A percentile compares a stretch with the other conserved stretches of the same genome.
phyloP scores from a whole-genome alignment of 192 early-diverging fungal genomes.

The Entophlyctis helioformis region DNA sequence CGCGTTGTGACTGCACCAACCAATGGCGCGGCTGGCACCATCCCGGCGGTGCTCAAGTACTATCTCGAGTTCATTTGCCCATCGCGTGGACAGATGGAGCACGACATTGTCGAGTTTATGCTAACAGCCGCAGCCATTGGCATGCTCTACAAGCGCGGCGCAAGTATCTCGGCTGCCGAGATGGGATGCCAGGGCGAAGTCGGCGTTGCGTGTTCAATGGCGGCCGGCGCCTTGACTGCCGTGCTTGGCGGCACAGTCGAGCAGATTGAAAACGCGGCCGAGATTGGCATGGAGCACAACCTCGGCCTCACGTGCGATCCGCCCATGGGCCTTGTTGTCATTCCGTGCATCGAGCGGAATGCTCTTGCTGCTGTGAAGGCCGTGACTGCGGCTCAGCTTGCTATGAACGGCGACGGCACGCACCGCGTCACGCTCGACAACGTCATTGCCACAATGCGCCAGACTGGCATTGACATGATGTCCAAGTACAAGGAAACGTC shows the following conservation, averaged over 20 bases:
- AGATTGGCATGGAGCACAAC: slow-evolving; percentile 81
- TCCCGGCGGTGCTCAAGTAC: slow-evolving; percentile 90
- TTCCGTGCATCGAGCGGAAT: slow-evolving; percentile 95
- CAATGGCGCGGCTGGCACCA: slow-evolving; percentile 89
- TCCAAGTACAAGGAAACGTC: slow-evolving; percentile 96
- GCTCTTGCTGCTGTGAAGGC: slow-evolving; percentile 92
- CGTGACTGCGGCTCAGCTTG: slow-evolving; percentile 88
- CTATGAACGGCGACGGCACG: slow-evolving; percentile 83
- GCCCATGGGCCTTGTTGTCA: slow-evolving; percentile 82
- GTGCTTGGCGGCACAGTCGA: slow-evolving; percentile 86
- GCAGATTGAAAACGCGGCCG: slow-evolving; percentile 91
- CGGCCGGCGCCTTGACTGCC: slow-evolving; percentile 86
- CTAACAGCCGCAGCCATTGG: slow-evolving; percentile 89
- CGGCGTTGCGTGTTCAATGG: slow-evolving; percentile 95
- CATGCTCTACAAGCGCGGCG: slow-evolving; percentile 94
- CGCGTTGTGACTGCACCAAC: slow-evolving; percentile 90
- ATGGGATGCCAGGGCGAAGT: slow-evolving; percentile 98
- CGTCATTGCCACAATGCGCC: slow-evolving; percentile 85
- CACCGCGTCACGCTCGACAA: slow-evolving; percentile 87
- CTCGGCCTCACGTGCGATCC: slow-evolving; percentile 56
- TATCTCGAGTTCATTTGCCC: slow-evolving; percentile 84
- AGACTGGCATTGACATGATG: slow-evolving; percentile 84
- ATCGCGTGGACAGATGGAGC: slow-evolving; percentile 56
- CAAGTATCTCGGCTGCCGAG: slow-evolving; percentile 87
- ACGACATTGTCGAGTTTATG: slow-evolving; percentile 78